Percentiles rank a stretch among this genome's conserved stretches.
Evolutionary conservation across 2,329 filamentous ascomycete species (phyloP).

Genomic region (Daldinia eschscholtzii): DNA sequence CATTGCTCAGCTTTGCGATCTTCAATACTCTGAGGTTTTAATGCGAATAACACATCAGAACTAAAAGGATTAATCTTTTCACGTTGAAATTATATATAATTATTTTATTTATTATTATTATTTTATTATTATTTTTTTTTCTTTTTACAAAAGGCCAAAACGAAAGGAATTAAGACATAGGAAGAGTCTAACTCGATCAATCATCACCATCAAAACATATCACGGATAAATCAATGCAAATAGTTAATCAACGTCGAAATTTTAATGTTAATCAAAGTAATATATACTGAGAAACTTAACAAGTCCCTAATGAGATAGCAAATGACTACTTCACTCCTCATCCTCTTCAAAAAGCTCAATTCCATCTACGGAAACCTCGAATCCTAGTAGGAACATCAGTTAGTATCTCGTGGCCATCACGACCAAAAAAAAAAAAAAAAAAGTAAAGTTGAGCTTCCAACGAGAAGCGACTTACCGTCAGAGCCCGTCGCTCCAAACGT

Average conservation of each 20-base stretch:
- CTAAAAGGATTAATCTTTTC: too few species aligned
- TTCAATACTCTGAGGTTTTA: too few species aligned
- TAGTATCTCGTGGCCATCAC: slow-evolving; percentile 15
- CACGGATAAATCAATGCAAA: background rate
- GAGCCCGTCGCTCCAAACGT: slow-evolving; percentile 52
- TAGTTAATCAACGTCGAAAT: background rate
- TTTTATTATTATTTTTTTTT: too few species aligned
- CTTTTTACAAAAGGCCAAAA: too few species aligned
- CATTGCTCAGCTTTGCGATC: background rate
- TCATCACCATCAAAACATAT: background rate
- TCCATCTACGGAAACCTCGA: slow-evolving; percentile 43
- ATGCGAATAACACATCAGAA: background rate
- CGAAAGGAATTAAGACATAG: too few species aligned
- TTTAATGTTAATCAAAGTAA: background rate
- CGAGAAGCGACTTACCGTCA: slow-evolving; percentile 42
- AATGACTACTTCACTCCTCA: slow-evolving; percentile 6
- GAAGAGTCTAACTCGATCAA: background rate
- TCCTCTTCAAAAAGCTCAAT: slow-evolving; percentile 47
- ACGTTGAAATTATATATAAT: too few species aligned
- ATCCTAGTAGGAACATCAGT: slow-evolving; percentile 33
- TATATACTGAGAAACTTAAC: slow-evolving; percentile 10
- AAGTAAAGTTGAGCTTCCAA: background rate
- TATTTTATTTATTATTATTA: too few species aligned
- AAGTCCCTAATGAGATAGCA: background rate
- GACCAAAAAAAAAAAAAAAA: background rate